Conservation (phyloP, 2,329 filamentous ascomycete genomes). For the Aspergillus hortae region DNA sequence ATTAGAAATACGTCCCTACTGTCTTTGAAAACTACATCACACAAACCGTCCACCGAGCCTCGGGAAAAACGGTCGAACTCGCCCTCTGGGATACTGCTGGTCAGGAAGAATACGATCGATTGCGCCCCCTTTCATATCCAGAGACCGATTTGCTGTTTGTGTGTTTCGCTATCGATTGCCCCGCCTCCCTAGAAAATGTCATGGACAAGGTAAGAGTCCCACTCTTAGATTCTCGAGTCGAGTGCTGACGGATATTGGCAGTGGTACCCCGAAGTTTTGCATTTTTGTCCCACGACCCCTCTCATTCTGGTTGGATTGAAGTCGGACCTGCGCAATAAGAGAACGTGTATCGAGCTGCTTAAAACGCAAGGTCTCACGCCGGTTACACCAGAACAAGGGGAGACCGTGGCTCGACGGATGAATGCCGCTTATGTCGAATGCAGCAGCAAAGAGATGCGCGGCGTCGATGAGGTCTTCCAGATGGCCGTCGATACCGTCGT, state of each 20-base stretch:
- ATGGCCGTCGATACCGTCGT: constrained; percentile 87
- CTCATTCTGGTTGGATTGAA: constrained; percentile 95
- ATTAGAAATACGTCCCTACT: constrained; percentile 97
- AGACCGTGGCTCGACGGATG: constrained; percentile 88
- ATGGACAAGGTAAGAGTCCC: constrained; percentile 79
- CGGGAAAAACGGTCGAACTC: constrained; percentile 92
- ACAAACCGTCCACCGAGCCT: constrained; percentile 80
- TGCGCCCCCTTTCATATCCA: constrained; percentile 93
- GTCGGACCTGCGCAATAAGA: constrained; percentile 91
- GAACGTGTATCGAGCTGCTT: constrained; percentile 96
- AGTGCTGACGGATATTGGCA: constrained; percentile 34
- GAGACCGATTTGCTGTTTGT: constrained; percentile 98
- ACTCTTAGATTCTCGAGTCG: background rate
- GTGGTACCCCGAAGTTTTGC: constrained; percentile 99
- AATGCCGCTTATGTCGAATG: constrained; percentile 95
- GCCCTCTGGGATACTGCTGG: constrained; percentile 98
- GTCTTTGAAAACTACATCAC: constrained; percentile 99
- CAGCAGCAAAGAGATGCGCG: constrained; percentile 94
- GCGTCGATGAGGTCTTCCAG: constrained; percentile 95
- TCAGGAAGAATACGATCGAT: constrained; percentile 96
- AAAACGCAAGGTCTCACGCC: constrained; percentile 96
- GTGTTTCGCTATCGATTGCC: constrained; percentile 98
- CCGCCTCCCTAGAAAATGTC: constrained; percentile 96
- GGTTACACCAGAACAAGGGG: constrained; percentile 86
- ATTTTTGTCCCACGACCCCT: constrained; percentile 97